These are phyloP conservation scores for Globisporangium heterothallicum DNA, from an alignment of 352 stramenopile genomes.

Conservation along the genomic window DNA sequence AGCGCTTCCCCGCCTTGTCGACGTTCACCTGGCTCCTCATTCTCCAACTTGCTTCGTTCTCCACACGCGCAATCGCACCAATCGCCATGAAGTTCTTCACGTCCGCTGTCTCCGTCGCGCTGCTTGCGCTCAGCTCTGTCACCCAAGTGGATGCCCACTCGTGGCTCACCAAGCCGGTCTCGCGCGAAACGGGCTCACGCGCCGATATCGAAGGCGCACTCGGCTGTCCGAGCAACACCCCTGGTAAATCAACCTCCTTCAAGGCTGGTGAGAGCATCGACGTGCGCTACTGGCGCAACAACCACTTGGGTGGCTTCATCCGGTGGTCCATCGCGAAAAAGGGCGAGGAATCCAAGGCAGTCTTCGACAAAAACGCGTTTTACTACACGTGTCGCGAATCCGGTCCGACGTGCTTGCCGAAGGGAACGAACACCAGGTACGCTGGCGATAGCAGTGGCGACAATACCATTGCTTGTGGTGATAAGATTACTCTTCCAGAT, in stretches of 20 bases:
- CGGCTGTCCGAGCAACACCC: conserved; percentile 26
- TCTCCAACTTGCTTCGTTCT: neutral
- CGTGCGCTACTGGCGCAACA: conserved; percentile 48
- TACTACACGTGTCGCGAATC: conserved; percentile 55
- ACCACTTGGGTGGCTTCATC: conserved; percentile 57
- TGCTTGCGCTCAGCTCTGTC: conserved; percentile 4
- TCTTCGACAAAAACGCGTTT: conserved; percentile 48
- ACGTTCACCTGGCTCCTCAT: neutral
- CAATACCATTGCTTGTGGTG: conserved; percentile 34
- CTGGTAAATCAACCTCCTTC: conserved; percentile 28
- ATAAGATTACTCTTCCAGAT: conserved; percentile 45
- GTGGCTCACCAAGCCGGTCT: conserved; percentile 38
- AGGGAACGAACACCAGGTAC: conserved; percentile 36
- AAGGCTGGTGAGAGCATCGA: conserved; percentile 38
- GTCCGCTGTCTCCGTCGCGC: neutral
- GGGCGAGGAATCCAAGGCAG: conserved; percentile 22
- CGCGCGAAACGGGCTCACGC: conserved; percentile 24
- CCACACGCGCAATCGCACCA: neutral
- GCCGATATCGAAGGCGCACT: conserved; percentile 26
- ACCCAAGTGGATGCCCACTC: conserved; percentile 25
- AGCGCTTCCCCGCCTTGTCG: too few relatives aligned
- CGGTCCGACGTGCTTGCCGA: conserved; percentile 26
- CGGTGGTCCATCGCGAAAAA: conserved; percentile 34
- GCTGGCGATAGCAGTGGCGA: conserved; percentile 30
- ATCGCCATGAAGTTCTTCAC: conserved; percentile 10